These are phyloP conservation scores for Kitagawia praeruptora DNA, from an alignment of 129 eudicot species.

Conservation along the genomic window DNA sequence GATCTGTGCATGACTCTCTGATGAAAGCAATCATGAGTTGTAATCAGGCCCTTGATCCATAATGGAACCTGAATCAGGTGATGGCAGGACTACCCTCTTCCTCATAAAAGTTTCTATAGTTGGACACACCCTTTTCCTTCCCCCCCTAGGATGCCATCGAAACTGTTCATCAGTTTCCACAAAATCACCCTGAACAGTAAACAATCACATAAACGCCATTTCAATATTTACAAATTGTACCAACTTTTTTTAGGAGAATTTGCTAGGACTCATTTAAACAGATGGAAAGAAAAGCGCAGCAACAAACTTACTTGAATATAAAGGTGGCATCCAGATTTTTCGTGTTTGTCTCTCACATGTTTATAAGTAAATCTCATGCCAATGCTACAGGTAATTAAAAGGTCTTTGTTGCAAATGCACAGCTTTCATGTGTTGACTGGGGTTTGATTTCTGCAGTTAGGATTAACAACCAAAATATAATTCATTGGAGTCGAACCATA, in stretches of 20 bases:
- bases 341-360: slow-evolving; percentile 89
- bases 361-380: slow-evolving; percentile 65
- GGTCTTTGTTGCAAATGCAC: slow-evolving; percentile 57
- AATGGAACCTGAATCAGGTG: slow-evolving; percentile 23
- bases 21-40: slow-evolving; percentile 38
- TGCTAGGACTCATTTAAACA: background rate
- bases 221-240: background rate
- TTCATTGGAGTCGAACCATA: background rate
- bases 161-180: slow-evolving; percentile 61
- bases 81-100: slow-evolving; percentile 49
- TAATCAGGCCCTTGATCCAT: slow-evolving; percentile 30
- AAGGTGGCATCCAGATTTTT: slow-evolving; percentile 55
- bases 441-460: slow-evolving; percentile 59
- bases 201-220: background rate
- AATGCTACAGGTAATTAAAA: slow-evolving; percentile 42
- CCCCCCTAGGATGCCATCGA: slow-evolving; percentile 61
- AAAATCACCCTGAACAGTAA: slow-evolving; percentile 68
- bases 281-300: background rate
- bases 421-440: slow-evolving; percentile 74
- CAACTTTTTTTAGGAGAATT: background rate
- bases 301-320: slow-evolving; percentile 35
- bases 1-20: slow-evolving; percentile 11
- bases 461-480: background rate
- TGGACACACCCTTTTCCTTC: slow-evolving; percentile 55
- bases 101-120: slow-evolving; percentile 37